phyloP scores from a whole-genome alignment of 371 early-diverging fungal genomes.

The Capillidium rhysosporum region DNA sequence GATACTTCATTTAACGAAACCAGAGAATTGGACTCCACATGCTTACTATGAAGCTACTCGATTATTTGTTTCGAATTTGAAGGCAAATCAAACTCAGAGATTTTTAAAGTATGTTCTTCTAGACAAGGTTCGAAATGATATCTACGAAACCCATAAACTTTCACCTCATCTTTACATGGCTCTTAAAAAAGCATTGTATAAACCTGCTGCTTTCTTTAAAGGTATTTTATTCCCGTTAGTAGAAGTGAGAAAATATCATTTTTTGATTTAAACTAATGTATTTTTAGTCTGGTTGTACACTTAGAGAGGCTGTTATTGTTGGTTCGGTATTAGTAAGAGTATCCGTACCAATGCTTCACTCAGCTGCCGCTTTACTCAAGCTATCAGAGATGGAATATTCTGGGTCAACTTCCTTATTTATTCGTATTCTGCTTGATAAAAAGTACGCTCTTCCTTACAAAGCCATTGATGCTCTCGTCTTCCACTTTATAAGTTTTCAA shows the following conservation, averaged over 20 bases:
- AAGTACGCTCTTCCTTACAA: constrained; percentile 95
- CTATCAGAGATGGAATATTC: constrained; percentile 95
- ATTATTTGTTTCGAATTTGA: constrained; percentile 88
- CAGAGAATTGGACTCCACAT: constrained; percentile 88
- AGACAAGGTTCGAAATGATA: constrained; percentile 85
- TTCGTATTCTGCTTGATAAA: constrained; percentile 89
- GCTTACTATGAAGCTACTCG: constrained; percentile 90
- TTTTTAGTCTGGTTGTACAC: constrained; percentile 61
- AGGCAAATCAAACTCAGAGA: constrained; percentile 72
- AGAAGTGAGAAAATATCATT: constrained; percentile 22
- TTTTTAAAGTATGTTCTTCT: constrained; percentile 72
- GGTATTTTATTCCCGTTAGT: constrained; percentile 92
- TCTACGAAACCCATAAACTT: constrained; percentile 82
- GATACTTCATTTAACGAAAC: constrained; percentile 72
- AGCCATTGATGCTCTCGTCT: constrained; percentile 85
- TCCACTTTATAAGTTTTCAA: constrained; percentile 76
- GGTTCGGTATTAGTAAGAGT: constrained; percentile 80
- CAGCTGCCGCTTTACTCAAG: constrained; percentile 80
- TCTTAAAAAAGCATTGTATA: constrained; percentile 88
- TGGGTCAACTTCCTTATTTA: constrained; percentile 80
- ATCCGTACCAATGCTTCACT: constrained; percentile 87
- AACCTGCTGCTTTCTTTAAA: constrained; percentile 95
- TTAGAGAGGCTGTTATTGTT: constrained; percentile 90
- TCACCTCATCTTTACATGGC: constrained; percentile 92
- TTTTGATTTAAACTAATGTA: background rate